Evolutionary conservation across 1,284 basidiomycete species (phyloP).

Genomic region (Cryptococcus depauperatus): DNA sequence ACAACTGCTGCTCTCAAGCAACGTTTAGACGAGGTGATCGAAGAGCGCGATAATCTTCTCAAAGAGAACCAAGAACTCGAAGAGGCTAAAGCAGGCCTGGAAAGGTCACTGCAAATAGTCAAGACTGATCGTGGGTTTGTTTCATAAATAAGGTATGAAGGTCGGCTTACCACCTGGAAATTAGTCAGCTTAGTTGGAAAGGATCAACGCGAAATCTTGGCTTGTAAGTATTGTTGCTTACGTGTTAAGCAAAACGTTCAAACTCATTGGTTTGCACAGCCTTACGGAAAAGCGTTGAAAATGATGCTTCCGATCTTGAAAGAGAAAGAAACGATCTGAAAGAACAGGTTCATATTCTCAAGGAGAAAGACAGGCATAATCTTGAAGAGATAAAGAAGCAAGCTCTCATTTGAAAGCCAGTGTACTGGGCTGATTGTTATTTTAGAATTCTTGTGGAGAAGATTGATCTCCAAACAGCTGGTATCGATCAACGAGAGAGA

Average conservation of each 20-base stretch:
- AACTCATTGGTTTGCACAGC: no score
- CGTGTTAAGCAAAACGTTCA: background rate
- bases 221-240: conserved; percentile 9
- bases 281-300: conserved; percentile 76
- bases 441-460: conserved; percentile 73
- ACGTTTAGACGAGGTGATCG: conserved; percentile 75
- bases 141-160: no score
- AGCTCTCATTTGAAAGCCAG: background rate
- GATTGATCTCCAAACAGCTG: conserved; percentile 76
- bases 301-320: conserved; percentile 72
- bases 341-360: conserved; percentile 61
- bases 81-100: conserved; percentile 58
- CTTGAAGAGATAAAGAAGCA: conserved; percentile 74
- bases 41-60: conserved; percentile 65
- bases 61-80: conserved; percentile 46
- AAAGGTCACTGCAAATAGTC: conserved; percentile 67
- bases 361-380: conserved; percentile 82
- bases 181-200: conserved; percentile 45
- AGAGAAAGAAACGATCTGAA: conserved; percentile 58
- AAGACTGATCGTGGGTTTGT: conserved; percentile 69
- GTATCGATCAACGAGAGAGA: conserved; percentile 72
- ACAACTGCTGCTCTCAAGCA: conserved; percentile 79
- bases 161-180: no score
- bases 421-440: background rate
- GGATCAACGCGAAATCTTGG: conserved; percentile 46